Percentiles rank a stretch among this genome's conserved stretches.
phyloP scores from a whole-genome alignment of 176 grass and related monocot genomes.

The Aegilops speltoides region DNA sequence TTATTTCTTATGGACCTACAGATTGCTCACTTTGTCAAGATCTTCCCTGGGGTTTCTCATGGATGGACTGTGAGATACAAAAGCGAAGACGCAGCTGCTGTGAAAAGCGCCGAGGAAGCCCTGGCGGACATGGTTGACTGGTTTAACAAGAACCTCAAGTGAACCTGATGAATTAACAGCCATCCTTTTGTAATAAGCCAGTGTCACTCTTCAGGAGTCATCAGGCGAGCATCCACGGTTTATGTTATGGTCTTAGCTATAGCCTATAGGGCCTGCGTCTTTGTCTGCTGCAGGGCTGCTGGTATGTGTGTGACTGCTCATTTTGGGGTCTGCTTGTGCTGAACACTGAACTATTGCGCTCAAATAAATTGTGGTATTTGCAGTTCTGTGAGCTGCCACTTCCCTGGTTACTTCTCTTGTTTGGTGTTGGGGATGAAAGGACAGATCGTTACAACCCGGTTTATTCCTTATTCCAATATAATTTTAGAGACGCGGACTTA shows the following conservation, averaged over 20 bases:
- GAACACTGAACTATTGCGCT: background rate
- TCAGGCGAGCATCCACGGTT: background rate
- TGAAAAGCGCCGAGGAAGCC: constrained; percentile 62
- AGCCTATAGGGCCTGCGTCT: background rate
- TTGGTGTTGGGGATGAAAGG: background rate
- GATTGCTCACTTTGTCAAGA: constrained; percentile 56
- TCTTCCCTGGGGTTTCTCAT: constrained; percentile 67
- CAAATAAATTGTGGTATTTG: background rate
- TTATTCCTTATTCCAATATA: background rate
- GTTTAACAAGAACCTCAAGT: constrained; percentile 59
- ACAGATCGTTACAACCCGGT: too few relatives aligned
- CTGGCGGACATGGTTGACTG: constrained; percentile 42
- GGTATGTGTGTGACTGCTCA: background rate
- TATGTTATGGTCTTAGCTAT: background rate
- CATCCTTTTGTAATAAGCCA: background rate
- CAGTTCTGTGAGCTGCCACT: background rate
- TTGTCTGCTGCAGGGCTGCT: background rate
- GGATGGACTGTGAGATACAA: constrained; percentile 72
- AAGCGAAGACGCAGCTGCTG: constrained; percentile 27
- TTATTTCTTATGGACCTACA: constrained; percentile 1
- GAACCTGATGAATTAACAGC: background rate
- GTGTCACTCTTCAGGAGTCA: background rate
- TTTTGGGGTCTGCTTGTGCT: background rate
- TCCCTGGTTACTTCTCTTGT: background rate
- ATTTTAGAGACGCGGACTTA: background rate